A percentile compares a stretch with the other conserved stretches of the same genome.
phyloP scores from a whole-genome alignment of 305 asterid species.

The Rubia occidens region DNA sequence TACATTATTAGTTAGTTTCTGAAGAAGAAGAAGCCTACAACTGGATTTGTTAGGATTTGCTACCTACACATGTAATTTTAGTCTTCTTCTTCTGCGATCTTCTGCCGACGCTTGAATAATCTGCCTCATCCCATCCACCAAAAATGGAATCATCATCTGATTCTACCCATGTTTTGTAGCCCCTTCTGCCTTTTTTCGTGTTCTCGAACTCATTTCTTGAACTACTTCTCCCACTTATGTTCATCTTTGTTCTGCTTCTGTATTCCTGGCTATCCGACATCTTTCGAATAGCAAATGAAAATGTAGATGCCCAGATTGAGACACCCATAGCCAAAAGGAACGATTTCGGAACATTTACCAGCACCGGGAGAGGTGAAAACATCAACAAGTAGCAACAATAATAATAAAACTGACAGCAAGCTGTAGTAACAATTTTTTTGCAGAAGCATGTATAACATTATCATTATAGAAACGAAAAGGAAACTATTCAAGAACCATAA shows the following conservation, averaged over 20 bases:
- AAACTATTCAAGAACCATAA: too few species aligned
- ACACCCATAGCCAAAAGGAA: slow-evolving; percentile 65
- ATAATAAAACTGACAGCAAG: too few species aligned
- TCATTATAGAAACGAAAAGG: too few species aligned
- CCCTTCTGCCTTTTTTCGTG: slow-evolving; percentile 25
- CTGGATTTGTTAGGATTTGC: too few species aligned
- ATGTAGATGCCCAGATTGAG: slow-evolving; percentile 59
- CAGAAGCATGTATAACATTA: too few species aligned
- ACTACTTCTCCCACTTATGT: slow-evolving; percentile 17
- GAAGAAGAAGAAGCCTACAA: too few species aligned
- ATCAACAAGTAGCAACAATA: too few species aligned
- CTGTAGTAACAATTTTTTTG: too few species aligned
- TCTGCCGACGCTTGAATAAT: slow-evolving; percentile 24
- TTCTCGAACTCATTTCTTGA: slow-evolving; percentile 26
- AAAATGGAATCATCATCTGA: slow-evolving; percentile 24
- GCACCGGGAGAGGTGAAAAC: slow-evolving; percentile 41
- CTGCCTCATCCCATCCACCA: slow-evolving; percentile 84
- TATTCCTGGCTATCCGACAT: slow-evolving; percentile 23
- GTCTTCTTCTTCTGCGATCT: slow-evolving; percentile 17
- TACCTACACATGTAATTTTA: too few species aligned
- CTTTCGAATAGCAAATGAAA: slow-evolving; percentile 51
- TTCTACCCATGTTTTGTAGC: slow-evolving; percentile 41
- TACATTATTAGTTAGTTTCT: too few species aligned
- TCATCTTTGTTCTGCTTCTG: slow-evolving; percentile 26
- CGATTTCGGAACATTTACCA: slow-evolving; percentile 60